Evolutionary conservation across 805 yeast species (phyloP), one percentile per base, ranked within the genome.

Genomic region (Cyberlindnera nakhonratchasimensis): DNA sequence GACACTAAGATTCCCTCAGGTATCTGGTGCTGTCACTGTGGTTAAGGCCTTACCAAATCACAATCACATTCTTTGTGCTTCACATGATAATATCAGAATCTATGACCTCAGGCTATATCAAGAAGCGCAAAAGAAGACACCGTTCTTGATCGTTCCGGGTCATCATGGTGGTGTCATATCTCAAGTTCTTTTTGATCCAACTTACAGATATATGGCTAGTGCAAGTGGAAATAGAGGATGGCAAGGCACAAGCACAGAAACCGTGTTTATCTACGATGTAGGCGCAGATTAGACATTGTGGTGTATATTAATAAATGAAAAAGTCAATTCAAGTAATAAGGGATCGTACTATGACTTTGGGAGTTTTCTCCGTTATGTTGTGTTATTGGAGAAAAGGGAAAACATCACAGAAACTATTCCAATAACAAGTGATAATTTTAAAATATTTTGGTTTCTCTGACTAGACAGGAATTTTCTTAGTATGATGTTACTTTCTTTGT

Each of bases 191-290:
- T 82, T 90, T 18, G 98, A 91, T 62, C 91, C 91, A 23, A 83
- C 93, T 2, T 87, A 95, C 29, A 67, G 93, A 47, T 93, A 86
- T 61, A 72, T 93, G 82, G 75, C 91, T 6, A 83, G 96, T 55
- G 82, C 97, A 1, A 84, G 95, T 59, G 99, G 99, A 9, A 87
- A 86, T 48, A 75, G 97, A 55, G 99, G 99, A 5, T 91, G 97
- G 97, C 89, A 83, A 52, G 89, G 95, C 3, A 67, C 71, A 28
- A 75, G 83, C 19, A 82, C 93, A 1, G 96, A 89, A 45, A 75
- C 80, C n/a, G 85, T 85, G 9, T 72, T 89, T 52, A 71, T 88
- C 19, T 91, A 90, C 60, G 95, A 87, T 51, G 82, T 90, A 24
- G 80, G 80, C 40, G 63, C 76, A 24, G 61, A 57, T 17, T 63